phyloP scores from a whole-genome alignment of 1,284 basidiomycete genomes.

The Mycena sp. region DNA sequence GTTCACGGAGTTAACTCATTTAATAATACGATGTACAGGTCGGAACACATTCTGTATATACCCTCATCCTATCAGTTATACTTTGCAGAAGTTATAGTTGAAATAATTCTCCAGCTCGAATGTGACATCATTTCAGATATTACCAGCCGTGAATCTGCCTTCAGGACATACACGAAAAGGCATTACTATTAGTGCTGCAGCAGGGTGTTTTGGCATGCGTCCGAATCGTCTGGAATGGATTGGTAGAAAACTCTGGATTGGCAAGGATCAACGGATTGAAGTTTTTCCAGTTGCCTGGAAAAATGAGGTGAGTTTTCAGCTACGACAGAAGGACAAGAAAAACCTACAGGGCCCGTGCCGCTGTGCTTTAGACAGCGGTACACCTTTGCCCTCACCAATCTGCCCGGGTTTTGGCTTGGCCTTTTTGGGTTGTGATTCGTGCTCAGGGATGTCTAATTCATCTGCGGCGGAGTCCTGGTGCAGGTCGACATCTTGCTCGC shows the following conservation, averaged over 20 bases:
- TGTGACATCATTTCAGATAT: too few relatives aligned
- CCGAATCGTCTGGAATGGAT: constrained; percentile 83
- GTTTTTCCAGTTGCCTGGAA: constrained; percentile 69
- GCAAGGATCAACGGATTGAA: constrained; percentile 75
- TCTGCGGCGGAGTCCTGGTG: neutral
- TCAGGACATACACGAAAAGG: neutral
- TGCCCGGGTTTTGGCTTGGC: constrained; percentile 52
- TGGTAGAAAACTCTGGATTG: constrained; percentile 70
- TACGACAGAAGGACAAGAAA: constrained; percentile 13
- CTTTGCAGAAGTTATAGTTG: too few relatives aligned
- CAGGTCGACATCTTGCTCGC: constrained; percentile 37
- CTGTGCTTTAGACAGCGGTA: constrained; percentile 70
- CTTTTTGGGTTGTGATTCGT: constrained; percentile 32
- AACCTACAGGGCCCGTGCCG: constrained; percentile 78
- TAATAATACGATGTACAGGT: constrained; percentile 11
- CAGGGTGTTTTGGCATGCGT: constrained; percentile 85
- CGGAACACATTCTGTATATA: constrained; percentile 16
- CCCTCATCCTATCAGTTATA: too few relatives aligned
- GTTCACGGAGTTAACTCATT: constrained; percentile 11
- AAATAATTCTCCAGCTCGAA: too few relatives aligned
- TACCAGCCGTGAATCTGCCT: too few relatives aligned
- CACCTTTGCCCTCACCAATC: constrained; percentile 76
- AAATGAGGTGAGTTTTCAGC: neutral
- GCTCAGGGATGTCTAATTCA: neutral
- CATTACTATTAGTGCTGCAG: constrained; percentile 52